A percentile compares a stretch with the other conserved stretches of the same genome.
These are phyloP conservation scores for Aureobasidium leucospermi DNA, from an alignment of 2,329 filamentous ascomycete species.

Conservation along the genomic window DNA sequence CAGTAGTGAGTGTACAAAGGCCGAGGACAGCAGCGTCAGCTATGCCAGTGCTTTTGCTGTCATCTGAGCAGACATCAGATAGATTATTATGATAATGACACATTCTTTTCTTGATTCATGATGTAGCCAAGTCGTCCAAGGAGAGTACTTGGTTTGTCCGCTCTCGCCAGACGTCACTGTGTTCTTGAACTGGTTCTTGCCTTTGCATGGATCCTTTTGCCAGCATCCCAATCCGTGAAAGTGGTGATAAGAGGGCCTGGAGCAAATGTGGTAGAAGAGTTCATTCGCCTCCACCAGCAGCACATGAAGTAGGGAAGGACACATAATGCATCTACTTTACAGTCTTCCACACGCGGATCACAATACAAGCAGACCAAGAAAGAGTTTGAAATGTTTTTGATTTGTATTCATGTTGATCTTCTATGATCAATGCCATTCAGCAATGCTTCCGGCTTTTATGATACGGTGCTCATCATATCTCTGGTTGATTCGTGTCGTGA, in stretches of 20 bases:
- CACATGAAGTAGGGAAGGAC: no score
- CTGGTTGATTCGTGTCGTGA: not conserved
- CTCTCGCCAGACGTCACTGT: no score
- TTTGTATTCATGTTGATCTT: not conserved
- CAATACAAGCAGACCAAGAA: not conserved
- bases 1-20: constrained; percentile 63
- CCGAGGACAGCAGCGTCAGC: constrained; percentile 78
- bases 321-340: no score
- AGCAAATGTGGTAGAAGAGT: no score
- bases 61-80: constrained; percentile 37
- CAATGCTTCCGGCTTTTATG: not conserved
- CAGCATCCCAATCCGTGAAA: no score
- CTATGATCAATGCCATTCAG: not conserved
- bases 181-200: no score
- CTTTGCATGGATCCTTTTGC: no score
- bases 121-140: no score
- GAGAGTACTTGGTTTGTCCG: no score
- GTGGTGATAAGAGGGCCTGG: no score
- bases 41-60: constrained; percentile 90
- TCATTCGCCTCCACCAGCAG: no score
- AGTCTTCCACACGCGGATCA: no score
- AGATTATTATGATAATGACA: not conserved
- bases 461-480: not conserved
- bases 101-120: not conserved
- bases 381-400: not conserved